Percentiles rank a stretch among this genome's conserved stretches.
phyloP scores from a whole-genome alignment of 2,329 filamentous ascomycete genomes.

The Pseudogymnoascus sp. region DNA sequence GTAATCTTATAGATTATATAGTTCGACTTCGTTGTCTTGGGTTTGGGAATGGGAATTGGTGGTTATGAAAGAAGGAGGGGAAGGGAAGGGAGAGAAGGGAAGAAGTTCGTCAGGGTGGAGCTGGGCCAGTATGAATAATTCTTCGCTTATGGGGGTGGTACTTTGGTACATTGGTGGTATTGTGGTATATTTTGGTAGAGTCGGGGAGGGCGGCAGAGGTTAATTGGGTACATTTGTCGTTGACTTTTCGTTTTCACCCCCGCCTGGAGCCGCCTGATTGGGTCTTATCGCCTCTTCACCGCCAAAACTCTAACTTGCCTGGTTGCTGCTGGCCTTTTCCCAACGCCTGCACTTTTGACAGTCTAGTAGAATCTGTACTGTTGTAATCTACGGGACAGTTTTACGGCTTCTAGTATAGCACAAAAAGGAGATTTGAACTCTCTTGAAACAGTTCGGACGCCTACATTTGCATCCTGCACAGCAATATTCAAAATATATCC shows the following conservation, averaged over 20 bases:
- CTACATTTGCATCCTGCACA: background rate
- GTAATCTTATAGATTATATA: slow-evolving; percentile 31
- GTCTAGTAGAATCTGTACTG: background rate
- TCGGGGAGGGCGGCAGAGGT: background rate
- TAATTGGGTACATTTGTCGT: slow-evolving; percentile 3
- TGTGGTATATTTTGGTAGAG: background rate
- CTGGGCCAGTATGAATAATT: slow-evolving; percentile 2
- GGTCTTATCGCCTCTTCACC: slow-evolving; percentile 6
- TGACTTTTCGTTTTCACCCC: slow-evolving; percentile 2
- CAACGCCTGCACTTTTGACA: background rate
- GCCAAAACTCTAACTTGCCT: slow-evolving; percentile 5
- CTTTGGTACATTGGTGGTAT: background rate
- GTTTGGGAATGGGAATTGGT: slow-evolving; percentile 18
- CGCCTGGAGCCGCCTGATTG: slow-evolving; percentile 3
- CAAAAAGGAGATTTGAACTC: background rate
- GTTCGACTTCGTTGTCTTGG: slow-evolving; percentile 61
- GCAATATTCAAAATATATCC: background rate
- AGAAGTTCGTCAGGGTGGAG: slow-evolving; percentile 18
- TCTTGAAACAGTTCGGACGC: background rate
- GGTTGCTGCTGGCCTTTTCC: slow-evolving; percentile 1
- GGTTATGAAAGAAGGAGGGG: slow-evolving; percentile 17
- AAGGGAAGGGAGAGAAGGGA: slow-evolving; percentile 21
- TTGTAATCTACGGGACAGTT: background rate
- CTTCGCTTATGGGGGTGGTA: background rate
- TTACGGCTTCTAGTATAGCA: background rate